Conservation (phyloP, 2,329 filamentous ascomycete genomes). For the Elsinoe necatrix region DNA sequence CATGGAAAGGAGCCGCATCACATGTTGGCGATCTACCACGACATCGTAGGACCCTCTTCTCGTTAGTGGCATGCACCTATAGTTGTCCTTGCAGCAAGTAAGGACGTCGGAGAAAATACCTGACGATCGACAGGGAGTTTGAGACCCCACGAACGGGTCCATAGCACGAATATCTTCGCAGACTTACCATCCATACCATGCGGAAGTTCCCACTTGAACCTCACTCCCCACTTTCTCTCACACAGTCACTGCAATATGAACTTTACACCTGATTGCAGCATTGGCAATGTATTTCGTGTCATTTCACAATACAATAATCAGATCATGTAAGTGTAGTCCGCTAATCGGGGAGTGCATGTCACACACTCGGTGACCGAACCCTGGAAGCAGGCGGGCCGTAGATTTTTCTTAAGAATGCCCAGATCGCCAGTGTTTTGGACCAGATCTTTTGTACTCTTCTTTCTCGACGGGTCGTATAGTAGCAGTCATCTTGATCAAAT, state of each 20-base stretch:
- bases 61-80: not conserved
- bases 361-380: conserved; percentile 10
- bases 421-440: not conserved
- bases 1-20: not conserved
- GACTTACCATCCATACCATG: too few relatives aligned
- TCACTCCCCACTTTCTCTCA: too few relatives aligned
- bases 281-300: too few relatives aligned
- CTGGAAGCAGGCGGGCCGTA: not conserved
- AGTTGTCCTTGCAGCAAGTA: not conserved
- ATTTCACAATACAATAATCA: not conserved
- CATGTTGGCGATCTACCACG: not conserved
- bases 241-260: not conserved
- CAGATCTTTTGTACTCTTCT: not conserved
- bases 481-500: not conserved
- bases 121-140: not conserved
- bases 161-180: too few relatives aligned
- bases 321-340: not conserved
- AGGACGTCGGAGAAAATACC: not conserved
- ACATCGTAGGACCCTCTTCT: not conserved
- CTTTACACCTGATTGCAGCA: too few relatives aligned
- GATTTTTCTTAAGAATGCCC: not conserved
- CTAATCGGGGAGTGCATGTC: not conserved
- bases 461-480: not conserved
- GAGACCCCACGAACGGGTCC: too few relatives aligned
- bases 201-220: too few relatives aligned